Evolutionary conservation across 805 yeast genomes (phyloP), one percentile per base, ranked within the genome.

Genomic region (Candida dajiaensis): DNA sequence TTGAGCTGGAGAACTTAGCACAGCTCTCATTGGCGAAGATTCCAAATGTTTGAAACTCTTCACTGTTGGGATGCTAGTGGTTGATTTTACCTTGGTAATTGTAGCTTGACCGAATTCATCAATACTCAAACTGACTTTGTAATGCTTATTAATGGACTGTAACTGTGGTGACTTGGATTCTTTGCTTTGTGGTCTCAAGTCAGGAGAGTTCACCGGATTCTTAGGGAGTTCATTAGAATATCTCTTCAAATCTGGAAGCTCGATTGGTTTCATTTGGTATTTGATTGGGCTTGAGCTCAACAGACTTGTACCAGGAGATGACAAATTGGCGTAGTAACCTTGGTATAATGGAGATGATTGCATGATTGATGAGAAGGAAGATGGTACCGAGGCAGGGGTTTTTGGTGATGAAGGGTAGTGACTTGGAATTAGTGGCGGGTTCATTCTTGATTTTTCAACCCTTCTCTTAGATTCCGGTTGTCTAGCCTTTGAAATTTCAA

Each of bases 311-410:
- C 42, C 46, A 19, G 62, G 60, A 2, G 63, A 52, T 11, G 57
- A 43, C 19, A 52, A 55, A 29, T 54, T 52, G 9, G 53, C 55
- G 37, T 59, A 60, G 44, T 56, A 60, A 1, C 62, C 61, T 26
- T 58, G 61, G 19, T 60, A 58, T n/a, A 60, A 44, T 2, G 64
- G 64, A 3, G 64, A 60, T 6, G 63, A 60, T 38, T 57, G 60
- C 44, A 59, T 55, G 21, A 59, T 58, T 19, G 63, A 58, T 7
- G 64, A 59, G 36, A 18, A 33, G 6, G 36, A 33, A 13, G 36
- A 45, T 43, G 36, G 36, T 3, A 33, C 11, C 15, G 60, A 53
- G 31, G 46, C 48, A 40, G 63, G 63, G 6, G 64, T 55, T 53
- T 50, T 47, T 42, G 63, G 63, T 10, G 63, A 57, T 1, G 52